Evolutionary conservation across 179 eudicot species (phyloP).

Genomic region (Corrigiola litoralis): DNA sequence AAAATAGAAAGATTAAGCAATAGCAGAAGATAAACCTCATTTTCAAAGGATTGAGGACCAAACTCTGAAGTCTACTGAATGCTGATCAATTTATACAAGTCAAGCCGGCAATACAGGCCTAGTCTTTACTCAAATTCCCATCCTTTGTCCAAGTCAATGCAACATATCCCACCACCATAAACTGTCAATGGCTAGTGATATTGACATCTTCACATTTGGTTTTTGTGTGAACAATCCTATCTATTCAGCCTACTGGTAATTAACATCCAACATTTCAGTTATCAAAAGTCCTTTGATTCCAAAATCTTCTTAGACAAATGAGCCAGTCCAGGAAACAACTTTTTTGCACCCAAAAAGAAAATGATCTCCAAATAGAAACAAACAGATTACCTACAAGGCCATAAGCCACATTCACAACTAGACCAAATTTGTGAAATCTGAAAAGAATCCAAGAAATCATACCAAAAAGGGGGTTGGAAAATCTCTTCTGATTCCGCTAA

Average conservation of each 20-base stretch:
- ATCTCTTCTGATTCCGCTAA: conserved; percentile 21
- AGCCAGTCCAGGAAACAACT: conserved; percentile 27
- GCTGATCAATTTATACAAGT: conserved; percentile 7
- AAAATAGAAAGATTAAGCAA: background rate
- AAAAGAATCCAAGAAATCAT: conserved; percentile 5
- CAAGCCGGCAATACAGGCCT: conserved; percentile 33
- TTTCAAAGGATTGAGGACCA: conserved; percentile 15
- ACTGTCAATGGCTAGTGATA: background rate
- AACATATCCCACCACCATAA: background rate
- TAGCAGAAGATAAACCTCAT: background rate
- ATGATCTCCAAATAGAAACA: background rate
- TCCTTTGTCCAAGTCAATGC: conserved; percentile 24
- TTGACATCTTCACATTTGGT: conserved; percentile 11
- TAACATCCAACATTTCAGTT: conserved; percentile 2
- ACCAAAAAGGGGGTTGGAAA: background rate
- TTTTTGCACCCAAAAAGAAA: conserved; percentile 8
- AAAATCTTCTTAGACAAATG: conserved; percentile 14
- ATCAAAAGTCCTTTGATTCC: background rate
- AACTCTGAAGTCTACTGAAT: conserved; percentile 11
- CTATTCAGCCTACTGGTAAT: conserved; percentile 10
- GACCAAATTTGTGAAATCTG: background rate
- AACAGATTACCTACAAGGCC: conserved; percentile 9
- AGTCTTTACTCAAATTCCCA: conserved; percentile 20
- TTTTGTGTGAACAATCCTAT: background rate
- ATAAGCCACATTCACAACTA: conserved; percentile 6